phyloP scores from a whole-genome alignment of 306 rosid genomes.

The Vigna angularis region DNA sequence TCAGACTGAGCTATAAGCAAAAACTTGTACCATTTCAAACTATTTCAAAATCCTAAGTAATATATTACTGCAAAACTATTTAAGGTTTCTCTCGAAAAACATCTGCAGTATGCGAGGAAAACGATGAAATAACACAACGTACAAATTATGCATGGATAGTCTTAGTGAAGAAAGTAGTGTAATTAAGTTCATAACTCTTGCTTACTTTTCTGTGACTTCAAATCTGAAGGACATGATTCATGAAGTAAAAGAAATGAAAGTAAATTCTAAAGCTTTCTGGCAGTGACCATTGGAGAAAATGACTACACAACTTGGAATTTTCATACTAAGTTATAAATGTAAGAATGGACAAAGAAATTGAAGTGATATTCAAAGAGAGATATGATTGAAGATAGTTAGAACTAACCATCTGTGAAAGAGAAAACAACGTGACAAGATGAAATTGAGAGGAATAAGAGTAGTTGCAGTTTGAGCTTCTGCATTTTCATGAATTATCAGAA shows the following conservation, averaged over 20 bases:
- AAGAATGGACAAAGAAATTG: neutral
- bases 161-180: neutral
- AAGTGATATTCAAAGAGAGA: conserved; percentile 8
- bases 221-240: neutral
- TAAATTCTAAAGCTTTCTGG: too few species aligned
- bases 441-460: conserved; percentile 54
- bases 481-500: conserved; percentile 31
- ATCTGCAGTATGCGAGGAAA: neutral
- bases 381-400: conserved; percentile 11
- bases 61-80: neutral
- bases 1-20: conserved; percentile 27
- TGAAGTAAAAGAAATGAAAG: neutral
- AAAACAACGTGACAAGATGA: conserved; percentile 53
- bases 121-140: too few species aligned
- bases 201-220: neutral
- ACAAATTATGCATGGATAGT: neutral
- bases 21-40: neutral
- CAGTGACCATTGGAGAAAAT: neutral
- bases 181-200: too few species aligned
- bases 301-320: conserved; percentile 4
- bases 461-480: conserved; percentile 53
- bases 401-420: conserved; percentile 56
- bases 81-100: neutral
- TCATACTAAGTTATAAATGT: neutral
- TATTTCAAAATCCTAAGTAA: too few species aligned